Base-by-base conservation (phyloP, 2,329 filamentous ascomycete genomes). In the Fusarium devonianum region DNA sequence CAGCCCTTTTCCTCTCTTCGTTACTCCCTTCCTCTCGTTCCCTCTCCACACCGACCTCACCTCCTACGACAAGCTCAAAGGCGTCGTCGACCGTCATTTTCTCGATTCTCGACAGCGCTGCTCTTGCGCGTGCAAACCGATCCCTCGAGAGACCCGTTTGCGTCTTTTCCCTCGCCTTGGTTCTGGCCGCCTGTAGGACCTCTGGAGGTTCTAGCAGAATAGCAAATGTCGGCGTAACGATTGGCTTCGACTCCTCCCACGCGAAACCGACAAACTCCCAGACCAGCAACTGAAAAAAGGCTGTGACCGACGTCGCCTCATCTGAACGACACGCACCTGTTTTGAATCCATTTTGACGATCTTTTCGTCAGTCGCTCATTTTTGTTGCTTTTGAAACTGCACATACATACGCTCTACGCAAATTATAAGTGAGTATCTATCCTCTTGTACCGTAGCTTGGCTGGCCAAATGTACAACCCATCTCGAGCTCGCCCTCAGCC, bases 281-380 rank as follows among this genome's bases (percentile, higher is more conserved):
- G 51, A 49, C 58, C 45, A 53, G 41, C 40, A 53, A 33, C 47
- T 32, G 44, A 54, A 29, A 13, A 49, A 53, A 40, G 32, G 32
- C 50, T 42, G 50, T 58, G 36, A 61, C 64, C 63, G 60, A 62
- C 56, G 40, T 32, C 43, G 35, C 40, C 26, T 56, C 29, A 56
- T 46, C 46, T 62, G 56, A 62, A 69, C 65, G 64, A 67, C 57
- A 60, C 47, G 58, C 58, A 40, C 54, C 57, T 62, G 56, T 64
- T 65, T 60, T 56, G 61, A 62, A 60, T 55, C 49, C 53, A 39
- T 48, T 67, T 69, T 63, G 74, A 75, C 75, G 73, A 75, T 62
- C 70, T 72, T n/a, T 67, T 74, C 74, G 75, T 77, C 75, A 68
- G 73, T 73, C 76, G 66, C 75, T 78, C 75, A 55, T 76, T 77